These are phyloP conservation scores for Debaryomyces subglobosus DNA, from an alignment of 1,139 yeast genomes.

Conservation along the genomic window DNA sequence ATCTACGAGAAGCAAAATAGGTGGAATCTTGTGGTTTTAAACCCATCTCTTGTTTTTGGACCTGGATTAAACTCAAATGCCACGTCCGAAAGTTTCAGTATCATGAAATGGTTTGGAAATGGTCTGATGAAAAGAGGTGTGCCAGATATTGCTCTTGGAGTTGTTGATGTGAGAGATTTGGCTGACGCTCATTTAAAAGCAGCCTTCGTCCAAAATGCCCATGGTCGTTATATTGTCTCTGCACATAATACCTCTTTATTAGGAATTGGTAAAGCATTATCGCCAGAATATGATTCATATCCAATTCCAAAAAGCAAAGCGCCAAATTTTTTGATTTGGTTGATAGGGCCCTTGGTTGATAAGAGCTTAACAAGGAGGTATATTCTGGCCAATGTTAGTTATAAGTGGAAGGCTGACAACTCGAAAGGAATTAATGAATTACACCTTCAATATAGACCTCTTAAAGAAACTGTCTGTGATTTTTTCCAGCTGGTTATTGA, in stretches of 20 bases:
- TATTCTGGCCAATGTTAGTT: constrained; percentile 4
- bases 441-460: constrained; percentile 18
- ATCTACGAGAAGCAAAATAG: constrained; percentile 10
- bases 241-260: constrained; percentile 9
- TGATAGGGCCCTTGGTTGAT: constrained; percentile 6
- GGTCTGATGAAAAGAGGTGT: constrained; percentile 8
- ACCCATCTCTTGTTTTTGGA: constrained; percentile 4
- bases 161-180: constrained; percentile 11
- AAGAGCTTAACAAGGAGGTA: constrained; percentile 5
- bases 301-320: constrained; percentile 1
- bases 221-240: constrained; percentile 11
- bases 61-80: constrained; percentile 4
- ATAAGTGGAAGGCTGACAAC: constrained; percentile 5
- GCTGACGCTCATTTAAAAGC: constrained; percentile 11
- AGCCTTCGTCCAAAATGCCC: constrained; percentile 5
- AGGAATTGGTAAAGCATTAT: constrained; percentile 4
- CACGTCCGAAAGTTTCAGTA: constrained; percentile 11
- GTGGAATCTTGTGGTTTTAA: constrained; percentile 2
- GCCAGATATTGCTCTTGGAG: constrained; percentile 8
- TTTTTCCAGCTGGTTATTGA: constrained; percentile 12
- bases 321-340: constrained; percentile 6
- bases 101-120: constrained; percentile 6
- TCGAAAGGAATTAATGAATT: constrained; percentile 9
- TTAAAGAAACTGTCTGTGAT: constrained; percentile 17
- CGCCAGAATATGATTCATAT: constrained; percentile 7